Conservation (phyloP, 129 eudicot genomes). For the Rutidosis leptorrhynchoides region DNA sequence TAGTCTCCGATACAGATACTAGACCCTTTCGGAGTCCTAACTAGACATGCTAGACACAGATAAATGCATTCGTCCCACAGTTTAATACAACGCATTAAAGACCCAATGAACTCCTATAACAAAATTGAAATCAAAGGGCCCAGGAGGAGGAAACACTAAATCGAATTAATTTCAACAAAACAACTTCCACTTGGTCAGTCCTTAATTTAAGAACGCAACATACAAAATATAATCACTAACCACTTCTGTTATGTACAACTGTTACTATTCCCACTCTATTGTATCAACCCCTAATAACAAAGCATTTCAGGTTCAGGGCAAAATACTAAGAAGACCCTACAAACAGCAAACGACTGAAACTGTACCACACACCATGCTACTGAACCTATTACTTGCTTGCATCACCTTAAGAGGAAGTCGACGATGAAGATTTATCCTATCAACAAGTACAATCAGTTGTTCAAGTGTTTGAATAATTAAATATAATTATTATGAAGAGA, state of each 20-base stretch:
- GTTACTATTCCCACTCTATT: neutral
- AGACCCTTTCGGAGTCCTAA: neutral
- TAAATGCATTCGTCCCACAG: neutral
- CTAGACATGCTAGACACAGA: neutral
- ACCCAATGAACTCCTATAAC: slow-evolving; percentile 1
- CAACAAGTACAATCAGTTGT: slow-evolving; percentile 1
- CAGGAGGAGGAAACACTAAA: neutral
- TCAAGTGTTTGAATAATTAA: neutral
- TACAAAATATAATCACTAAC: slow-evolving; percentile 19
- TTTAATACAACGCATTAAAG: neutral
- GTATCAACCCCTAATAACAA: neutral
- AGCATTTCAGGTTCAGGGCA: neutral
- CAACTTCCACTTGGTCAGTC: neutral
- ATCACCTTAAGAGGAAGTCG: slow-evolving; percentile 15
- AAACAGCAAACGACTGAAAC: slow-evolving; percentile 8
- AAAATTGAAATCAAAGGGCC: neutral
- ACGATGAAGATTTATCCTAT: slow-evolving; percentile 22
- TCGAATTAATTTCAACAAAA: neutral
- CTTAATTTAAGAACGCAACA: slow-evolving; percentile 20
- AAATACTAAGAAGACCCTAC: slow-evolving; percentile 7
- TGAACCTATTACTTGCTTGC: slow-evolving; percentile 4
- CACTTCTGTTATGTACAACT: slow-evolving; percentile 29
- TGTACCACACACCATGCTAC: neutral
- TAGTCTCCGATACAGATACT: neutral
- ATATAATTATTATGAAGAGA: neutral